phyloP scores from a whole-genome alignment of 768 basidiomycete species.

The Serendipita sp. region DNA sequence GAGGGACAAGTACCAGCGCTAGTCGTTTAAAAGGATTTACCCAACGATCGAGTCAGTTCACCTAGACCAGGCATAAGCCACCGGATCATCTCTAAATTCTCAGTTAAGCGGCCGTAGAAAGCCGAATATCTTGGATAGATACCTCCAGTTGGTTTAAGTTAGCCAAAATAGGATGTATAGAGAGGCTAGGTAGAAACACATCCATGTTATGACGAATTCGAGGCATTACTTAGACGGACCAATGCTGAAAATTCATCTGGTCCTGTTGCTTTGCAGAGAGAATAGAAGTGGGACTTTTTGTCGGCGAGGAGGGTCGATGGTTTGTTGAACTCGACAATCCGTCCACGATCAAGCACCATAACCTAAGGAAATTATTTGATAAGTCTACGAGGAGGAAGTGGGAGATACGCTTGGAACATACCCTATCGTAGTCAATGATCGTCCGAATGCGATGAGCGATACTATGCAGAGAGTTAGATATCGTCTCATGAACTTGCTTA shows the following conservation, averaged over 20 bases:
- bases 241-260: constrained; percentile 9
- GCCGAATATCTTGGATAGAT: too few species aligned
- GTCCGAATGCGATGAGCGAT: constrained; percentile 68
- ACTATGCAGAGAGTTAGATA: neutral
- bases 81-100: too few species aligned
- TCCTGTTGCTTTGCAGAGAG: constrained; percentile 11
- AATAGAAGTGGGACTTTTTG: constrained; percentile 9
- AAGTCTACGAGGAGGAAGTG: neutral
- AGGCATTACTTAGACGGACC: neutral
- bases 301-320: constrained; percentile 8
- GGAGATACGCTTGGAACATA: constrained; percentile 20
- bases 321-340: constrained; percentile 57
- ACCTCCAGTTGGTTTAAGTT: too few species aligned
- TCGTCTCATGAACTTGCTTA: constrained; percentile 14
- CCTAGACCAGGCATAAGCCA: too few species aligned
- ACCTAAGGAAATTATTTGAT: constrained; percentile 27
- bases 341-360: constrained; percentile 62
- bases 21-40: too few species aligned
- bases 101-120: too few species aligned
- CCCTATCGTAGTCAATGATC: constrained; percentile 71
- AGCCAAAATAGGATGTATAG: neutral
- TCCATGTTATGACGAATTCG: neutral
- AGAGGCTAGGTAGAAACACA: neutral
- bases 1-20: too few species aligned
- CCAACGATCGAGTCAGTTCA: too few species aligned